phyloP scores from a whole-genome alignment of 345 rosid genomes.

The Eutrema heterophyllum region DNA sequence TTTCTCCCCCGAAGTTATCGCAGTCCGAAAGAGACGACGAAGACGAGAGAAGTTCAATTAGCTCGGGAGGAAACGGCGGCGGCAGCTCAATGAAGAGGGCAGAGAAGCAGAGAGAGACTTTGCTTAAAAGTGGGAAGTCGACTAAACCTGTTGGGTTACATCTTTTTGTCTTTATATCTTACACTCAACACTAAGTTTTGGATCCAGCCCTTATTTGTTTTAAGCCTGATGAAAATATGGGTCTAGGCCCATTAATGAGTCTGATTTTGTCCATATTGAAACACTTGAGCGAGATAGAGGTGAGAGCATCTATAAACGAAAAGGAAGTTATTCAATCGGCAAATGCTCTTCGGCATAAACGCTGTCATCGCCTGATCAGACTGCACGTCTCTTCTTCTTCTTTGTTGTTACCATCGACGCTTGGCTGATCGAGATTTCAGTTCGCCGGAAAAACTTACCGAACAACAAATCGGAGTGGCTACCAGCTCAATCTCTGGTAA shows the following conservation, averaged over 20 bases:
- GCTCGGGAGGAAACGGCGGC: conserved; percentile 32
- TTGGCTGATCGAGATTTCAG: conserved; percentile 19
- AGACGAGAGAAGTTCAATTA: conserved; percentile 11
- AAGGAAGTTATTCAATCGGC: conserved; percentile 9
- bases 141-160: conserved; percentile 7
- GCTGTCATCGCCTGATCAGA: conserved; percentile 39
- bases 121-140: conserved; percentile 23
- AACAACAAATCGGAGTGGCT: conserved; percentile 15
- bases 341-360: conserved; percentile 24
- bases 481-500: conserved; percentile 31
- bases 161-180: not conserved
- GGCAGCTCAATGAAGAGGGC: conserved; percentile 23
- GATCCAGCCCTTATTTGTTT: not conserved
- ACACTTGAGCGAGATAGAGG: conserved; percentile 4
- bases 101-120: not conserved
- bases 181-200: not conserved
- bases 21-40: conserved; percentile 2
- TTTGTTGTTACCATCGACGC: conserved; percentile 27
- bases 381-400: conserved; percentile 25
- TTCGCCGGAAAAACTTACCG: conserved; percentile 13
- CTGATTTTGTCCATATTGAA: not conserved
- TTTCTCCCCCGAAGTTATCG: conserved; percentile 1
- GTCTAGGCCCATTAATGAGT: not conserved
- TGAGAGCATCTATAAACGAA: not conserved
- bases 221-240: not conserved